Evolutionary conservation across 352 stramenopile species (phyloP), one percentile per base, ranked within the genome.

Genomic region (Phytophthora fragariae): DNA sequence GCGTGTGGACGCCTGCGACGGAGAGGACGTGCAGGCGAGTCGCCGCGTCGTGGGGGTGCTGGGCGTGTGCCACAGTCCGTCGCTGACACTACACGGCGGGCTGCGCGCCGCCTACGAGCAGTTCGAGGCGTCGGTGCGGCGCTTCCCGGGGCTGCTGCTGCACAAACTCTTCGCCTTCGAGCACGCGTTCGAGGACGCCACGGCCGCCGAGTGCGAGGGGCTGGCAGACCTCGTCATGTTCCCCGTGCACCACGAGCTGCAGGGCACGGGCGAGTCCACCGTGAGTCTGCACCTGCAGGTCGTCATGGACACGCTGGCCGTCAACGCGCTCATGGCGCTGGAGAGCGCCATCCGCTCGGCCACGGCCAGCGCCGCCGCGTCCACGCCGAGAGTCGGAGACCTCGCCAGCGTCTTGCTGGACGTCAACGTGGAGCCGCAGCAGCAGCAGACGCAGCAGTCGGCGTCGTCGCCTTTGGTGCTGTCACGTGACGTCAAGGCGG

Each of bases 151-250:
- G n/a, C 79, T 92, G 14, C 73, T 97, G 39, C 70, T 95, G 55
- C 85, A 92, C 19, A 92, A 93, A 57, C 91, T 90, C 63, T 95
- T 95, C 75, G 88, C 86, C 24, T 97, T 97, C 59, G 88, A 97
- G 65, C 86, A 93, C 67, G 70, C 76, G 19, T 95, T 97, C 52
- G 88, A 95, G 35, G 73, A 83, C 33, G 72, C 62, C 5, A 87
- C 80, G 1, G 71, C 89, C 8, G 76, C 83, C 17, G 84, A 95
- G 66, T 90, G 85, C 61, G 80, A 84, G 24, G 67, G 73, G 24
- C 74, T 95, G 8, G 68, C 52, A 12, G 77, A 95, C 62, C 81
- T 97, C 58, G 86, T 96, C 37, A 92, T 97, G 82, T 95, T 97
- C 73, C 90, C 89, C 12, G 81, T 87, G 24, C 81, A 91, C 57